Evolutionary conservation across 805 yeast species (phyloP).

Genomic region (Saccharomyces jurei): DNA sequence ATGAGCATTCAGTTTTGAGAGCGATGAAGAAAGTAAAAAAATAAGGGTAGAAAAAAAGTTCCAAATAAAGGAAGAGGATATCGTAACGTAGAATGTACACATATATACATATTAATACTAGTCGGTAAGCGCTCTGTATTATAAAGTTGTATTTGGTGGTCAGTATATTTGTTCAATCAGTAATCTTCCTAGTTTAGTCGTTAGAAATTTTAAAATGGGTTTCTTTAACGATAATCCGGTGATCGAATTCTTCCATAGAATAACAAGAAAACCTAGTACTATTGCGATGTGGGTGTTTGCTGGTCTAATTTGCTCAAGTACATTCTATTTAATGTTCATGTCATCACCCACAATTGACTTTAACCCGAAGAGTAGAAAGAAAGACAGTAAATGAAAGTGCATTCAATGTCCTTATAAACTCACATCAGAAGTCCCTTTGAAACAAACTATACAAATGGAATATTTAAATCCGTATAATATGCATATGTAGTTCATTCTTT

Average conservation of each 20-base stretch:
- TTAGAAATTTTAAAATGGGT: constrained; percentile 12
- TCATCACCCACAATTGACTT: constrained; percentile 3
- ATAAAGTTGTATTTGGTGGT: not conserved
- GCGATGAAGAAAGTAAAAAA: not conserved
- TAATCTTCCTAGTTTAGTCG: not conserved
- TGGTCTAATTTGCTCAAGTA: constrained; percentile 22
- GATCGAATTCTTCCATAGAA: constrained; percentile 19
- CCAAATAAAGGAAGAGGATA: constrained; percentile 1
- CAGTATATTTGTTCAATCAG: not conserved
- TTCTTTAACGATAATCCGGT: constrained; percentile 23
- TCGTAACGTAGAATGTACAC: not conserved
- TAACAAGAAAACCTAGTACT: constrained; percentile 20
- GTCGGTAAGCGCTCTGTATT: too few relatives aligned
- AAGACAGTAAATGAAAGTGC: not conserved
- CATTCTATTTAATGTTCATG: constrained; percentile 16
- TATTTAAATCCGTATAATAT: not conserved
- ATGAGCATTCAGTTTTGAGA: not conserved
- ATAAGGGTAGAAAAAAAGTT: not conserved
- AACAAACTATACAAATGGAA: not conserved
- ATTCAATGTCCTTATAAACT: not conserved
- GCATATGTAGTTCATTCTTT: not conserved
- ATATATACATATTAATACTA: constrained; percentile 1
- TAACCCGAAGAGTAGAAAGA: not conserved
- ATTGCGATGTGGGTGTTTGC: constrained; percentile 29
- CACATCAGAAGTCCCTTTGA: not conserved